A percentile compares a stretch with the other conserved stretches of the same genome.
phyloP scores from a whole-genome alignment of 75 land plant species.

The Adiantum capillusveneris region DNA sequence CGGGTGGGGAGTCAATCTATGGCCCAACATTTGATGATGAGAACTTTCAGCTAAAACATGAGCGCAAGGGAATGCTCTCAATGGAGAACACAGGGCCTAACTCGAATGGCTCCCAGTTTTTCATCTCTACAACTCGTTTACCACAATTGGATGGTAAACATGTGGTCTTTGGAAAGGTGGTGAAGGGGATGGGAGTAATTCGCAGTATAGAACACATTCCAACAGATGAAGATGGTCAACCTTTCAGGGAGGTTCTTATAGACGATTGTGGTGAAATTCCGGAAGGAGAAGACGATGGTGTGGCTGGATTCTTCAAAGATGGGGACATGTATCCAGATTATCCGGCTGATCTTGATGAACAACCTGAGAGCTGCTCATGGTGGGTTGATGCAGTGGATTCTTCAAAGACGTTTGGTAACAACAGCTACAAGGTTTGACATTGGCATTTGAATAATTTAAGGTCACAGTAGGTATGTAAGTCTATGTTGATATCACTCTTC shows the following conservation, averaged over 20 bases:
- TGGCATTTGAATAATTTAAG: background rate
- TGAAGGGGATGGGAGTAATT: constrained; percentile 40
- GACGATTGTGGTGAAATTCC: constrained; percentile 37
- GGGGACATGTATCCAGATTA: constrained; percentile 43
- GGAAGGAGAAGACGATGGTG: constrained; percentile 40
- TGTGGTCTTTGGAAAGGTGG: constrained; percentile 41
- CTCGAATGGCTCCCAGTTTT: constrained; percentile 45
- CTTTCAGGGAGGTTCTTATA: constrained; percentile 23
- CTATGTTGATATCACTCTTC: background rate
- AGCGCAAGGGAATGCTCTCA: constrained; percentile 34
- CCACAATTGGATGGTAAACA: constrained; percentile 44
- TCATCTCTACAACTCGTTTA: constrained; percentile 33
- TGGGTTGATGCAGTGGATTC: constrained; percentile 42
- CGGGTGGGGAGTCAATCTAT: constrained; percentile 41
- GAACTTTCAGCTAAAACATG: constrained; percentile 37
- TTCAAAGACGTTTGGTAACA: constrained; percentile 38
- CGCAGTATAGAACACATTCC: constrained; percentile 34
- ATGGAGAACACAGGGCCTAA: constrained; percentile 46
- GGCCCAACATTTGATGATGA: constrained; percentile 41
- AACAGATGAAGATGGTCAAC: constrained; percentile 21
- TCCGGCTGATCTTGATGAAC: constrained; percentile 36
- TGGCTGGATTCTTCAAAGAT: constrained; percentile 33
- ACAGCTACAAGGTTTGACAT: constrained; percentile 27
- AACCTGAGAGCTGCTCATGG: constrained; percentile 30
- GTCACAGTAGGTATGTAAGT: background rate